Conservation (phyloP, 352 stramenopile species). For the Globisporangium solare region DNA sequence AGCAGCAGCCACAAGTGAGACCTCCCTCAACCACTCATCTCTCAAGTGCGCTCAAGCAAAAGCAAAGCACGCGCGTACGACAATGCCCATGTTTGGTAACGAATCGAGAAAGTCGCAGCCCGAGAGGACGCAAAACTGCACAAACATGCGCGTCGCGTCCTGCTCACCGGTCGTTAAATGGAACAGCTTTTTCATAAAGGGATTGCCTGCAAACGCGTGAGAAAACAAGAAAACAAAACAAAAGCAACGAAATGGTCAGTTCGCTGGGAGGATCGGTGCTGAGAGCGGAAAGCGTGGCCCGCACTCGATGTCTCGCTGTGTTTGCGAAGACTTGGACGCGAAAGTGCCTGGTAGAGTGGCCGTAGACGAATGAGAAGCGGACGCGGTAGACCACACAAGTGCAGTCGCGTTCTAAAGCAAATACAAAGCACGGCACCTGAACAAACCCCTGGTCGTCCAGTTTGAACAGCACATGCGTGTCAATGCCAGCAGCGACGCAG, state of each 20-base stretch:
- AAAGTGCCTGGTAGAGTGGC: constrained; percentile 32
- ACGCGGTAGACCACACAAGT: background rate
- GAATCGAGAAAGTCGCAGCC: constrained; percentile 78
- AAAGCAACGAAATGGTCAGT: background rate
- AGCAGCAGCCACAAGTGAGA: background rate
- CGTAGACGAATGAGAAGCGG: background rate
- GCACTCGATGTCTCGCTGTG: constrained; percentile 35
- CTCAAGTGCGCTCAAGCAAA: background rate
- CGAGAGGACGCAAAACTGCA: constrained; percentile 70
- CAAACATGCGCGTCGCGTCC: constrained; percentile 66
- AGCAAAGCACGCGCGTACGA: constrained; percentile 30
- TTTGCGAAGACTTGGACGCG: constrained; percentile 44
- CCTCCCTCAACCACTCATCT: no score
- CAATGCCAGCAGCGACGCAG: constrained; percentile 47
- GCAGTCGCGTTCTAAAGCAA: background rate
- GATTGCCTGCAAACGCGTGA: constrained; percentile 21
- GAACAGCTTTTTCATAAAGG: constrained; percentile 63
- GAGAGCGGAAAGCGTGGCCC: background rate
- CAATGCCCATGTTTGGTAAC: constrained; percentile 68
- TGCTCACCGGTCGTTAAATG: constrained; percentile 53
- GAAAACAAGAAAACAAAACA: no score
- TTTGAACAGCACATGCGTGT: constrained; percentile 61
- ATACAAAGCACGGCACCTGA: constrained; percentile 25
- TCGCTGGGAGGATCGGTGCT: no score
- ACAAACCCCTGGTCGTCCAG: constrained; percentile 56